A percentile compares a stretch with the other conserved stretches of the same genome.
Evolutionary conservation across 257 asterid genomes (phyloP).

Genomic region (Plectranthus barbatus): DNA sequence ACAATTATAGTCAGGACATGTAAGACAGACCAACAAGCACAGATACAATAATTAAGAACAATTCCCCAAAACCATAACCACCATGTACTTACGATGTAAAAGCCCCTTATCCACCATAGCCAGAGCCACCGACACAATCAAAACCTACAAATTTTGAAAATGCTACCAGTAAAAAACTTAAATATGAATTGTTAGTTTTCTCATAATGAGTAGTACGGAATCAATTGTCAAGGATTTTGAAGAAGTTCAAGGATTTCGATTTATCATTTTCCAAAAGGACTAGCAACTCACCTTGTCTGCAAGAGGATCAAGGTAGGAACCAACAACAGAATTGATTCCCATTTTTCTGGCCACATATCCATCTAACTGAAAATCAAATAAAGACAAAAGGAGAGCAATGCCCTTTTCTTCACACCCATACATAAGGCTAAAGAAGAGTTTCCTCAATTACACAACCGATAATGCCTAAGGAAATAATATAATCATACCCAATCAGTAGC

Average conservation of each 20-base stretch:
- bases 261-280: not conserved
- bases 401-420: not conserved
- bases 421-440: not conserved
- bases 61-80: not conserved
- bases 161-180: not conserved
- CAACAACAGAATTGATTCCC: constrained; percentile 81
- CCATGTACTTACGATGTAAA: constrained; percentile 58
- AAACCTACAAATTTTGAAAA: constrained; percentile 37
- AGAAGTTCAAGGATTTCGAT: constrained; percentile 1
- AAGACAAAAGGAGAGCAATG: not conserved
- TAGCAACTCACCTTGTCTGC: constrained; percentile 74
- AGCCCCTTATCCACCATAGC: constrained; percentile 89
- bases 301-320: constrained; percentile 98
- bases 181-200: not conserved
- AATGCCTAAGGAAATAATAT: not conserved
- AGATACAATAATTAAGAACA: not conserved
- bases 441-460: not conserved
- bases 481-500: constrained; percentile 85
- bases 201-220: not conserved
- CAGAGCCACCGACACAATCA: constrained; percentile 78
- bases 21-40: not conserved
- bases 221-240: not conserved
- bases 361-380: constrained; percentile 58
- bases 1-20: not conserved
- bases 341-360: constrained; percentile 92